These are phyloP conservation scores for Cinnamomum chago DNA, from an alignment of 164 flowering plant genomes.

Conservation along the genomic window DNA sequence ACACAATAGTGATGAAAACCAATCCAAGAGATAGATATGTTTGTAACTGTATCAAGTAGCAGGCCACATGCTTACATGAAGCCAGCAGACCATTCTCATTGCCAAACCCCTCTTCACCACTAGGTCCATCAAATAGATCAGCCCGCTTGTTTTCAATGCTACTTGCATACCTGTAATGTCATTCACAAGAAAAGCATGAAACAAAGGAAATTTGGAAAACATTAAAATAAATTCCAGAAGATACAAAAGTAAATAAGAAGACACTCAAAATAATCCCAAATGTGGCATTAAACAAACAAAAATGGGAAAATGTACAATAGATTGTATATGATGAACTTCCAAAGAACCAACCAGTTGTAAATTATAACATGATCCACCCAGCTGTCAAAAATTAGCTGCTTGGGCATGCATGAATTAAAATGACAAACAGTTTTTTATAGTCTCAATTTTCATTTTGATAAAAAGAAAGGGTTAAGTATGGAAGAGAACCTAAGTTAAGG, in stretches of 20 bases:
- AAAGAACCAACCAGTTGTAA: not conserved
- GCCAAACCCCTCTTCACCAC: constrained; percentile 35
- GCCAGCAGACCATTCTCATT: constrained; percentile 74
- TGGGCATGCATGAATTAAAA: not conserved
- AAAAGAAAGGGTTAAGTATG: not conserved
- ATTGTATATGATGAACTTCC: not conserved
- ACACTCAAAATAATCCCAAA: not conserved
- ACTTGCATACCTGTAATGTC: constrained; percentile 15
- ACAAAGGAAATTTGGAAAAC: not conserved
- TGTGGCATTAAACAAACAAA: not conserved
- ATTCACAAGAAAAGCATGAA: constrained; percentile 1
- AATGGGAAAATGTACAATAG: not conserved
- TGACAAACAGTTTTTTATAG: not conserved
- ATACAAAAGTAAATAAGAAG: not conserved
- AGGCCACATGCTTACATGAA: constrained; percentile 47
- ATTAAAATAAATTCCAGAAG: not conserved
- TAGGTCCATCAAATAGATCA: constrained; percentile 71
- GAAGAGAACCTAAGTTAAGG: not conserved
- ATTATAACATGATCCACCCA: not conserved
- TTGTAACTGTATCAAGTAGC: not conserved
- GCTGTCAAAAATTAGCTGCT: not conserved
- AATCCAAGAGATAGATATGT: not conserved
- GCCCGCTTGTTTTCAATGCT: constrained; percentile 46
- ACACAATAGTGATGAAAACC: not conserved
- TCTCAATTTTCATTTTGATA: not conserved